Evolutionary conservation across 2,329 filamentous ascomycete species (phyloP).

Genomic region (Neonectria coccinea): DNA sequence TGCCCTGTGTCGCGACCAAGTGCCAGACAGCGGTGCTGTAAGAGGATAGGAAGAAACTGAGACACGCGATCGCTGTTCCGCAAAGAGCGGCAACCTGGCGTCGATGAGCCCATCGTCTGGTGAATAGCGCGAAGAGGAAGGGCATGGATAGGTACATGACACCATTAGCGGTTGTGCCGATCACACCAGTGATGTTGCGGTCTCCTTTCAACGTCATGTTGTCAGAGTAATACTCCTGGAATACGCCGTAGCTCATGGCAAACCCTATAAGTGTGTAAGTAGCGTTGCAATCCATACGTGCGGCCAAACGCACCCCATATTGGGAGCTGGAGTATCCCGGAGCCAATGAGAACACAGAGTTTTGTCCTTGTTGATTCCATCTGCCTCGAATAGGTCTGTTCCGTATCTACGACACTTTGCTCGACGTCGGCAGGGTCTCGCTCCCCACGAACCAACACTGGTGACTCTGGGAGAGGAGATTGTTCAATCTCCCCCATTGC

Average conservation of each 20-base stretch:
- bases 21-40: slow-evolving; percentile 30
- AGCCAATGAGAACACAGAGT: background rate
- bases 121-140: slow-evolving; percentile 31
- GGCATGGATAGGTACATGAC: slow-evolving; percentile 38
- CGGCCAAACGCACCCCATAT: slow-evolving; percentile 20
- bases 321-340: slow-evolving; percentile 14
- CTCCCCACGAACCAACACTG: background rate
- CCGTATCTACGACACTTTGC: background rate
- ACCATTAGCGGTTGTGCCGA: slow-evolving; percentile 35
- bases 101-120: slow-evolving; percentile 27
- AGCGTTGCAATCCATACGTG: background rate
- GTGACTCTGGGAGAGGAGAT: background rate
- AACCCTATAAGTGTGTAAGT: slow-evolving; percentile 21
- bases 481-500: background rate
- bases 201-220: slow-evolving; percentile 26
- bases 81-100: slow-evolving; percentile 28
- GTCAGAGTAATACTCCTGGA: slow-evolving; percentile 33
- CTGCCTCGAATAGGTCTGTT: background rate
- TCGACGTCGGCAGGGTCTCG: background rate
- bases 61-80: slow-evolving; percentile 24
- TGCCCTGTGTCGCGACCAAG: slow-evolving; percentile 31
- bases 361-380: background rate
- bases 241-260: slow-evolving; percentile 36
- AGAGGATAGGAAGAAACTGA: slow-evolving; percentile 29
- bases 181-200: slow-evolving; percentile 27